These are phyloP conservation scores for Phytophthora cajani DNA, from an alignment of 352 stramenopile species.

Conservation along the genomic window DNA sequence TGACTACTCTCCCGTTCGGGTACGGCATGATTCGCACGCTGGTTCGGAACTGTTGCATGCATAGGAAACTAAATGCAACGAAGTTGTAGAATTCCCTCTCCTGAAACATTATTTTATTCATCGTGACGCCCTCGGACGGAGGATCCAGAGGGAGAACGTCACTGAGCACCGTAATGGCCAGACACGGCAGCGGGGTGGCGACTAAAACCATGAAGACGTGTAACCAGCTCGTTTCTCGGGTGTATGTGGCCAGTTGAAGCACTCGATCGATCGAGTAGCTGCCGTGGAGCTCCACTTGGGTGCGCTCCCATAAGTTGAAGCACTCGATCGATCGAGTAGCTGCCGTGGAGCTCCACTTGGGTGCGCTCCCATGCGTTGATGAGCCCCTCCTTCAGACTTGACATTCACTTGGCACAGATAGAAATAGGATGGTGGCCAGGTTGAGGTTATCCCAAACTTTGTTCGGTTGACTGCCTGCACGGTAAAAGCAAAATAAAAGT, in stretches of 20 bases:
- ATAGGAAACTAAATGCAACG: conserved; percentile 12
- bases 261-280: background rate
- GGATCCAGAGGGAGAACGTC: background rate
- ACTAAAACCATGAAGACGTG: background rate
- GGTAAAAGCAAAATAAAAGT: too few species aligned
- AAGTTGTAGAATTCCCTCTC: background rate
- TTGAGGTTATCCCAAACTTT: too few species aligned
- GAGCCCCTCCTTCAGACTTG: background rate
- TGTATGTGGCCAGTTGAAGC: background rate
- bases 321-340: background rate
- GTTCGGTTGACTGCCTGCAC: too few species aligned
- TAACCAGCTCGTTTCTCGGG: background rate
- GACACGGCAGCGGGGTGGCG: background rate
- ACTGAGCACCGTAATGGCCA: background rate
- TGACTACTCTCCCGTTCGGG: background rate
- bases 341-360: background rate
- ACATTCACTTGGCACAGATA: background rate
- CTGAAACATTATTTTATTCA: background rate
- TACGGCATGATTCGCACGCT: background rate
- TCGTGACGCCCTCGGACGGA: background rate
- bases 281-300: background rate
- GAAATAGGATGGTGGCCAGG: background rate
- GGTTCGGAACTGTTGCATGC: background rate
- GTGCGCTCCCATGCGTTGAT: background rate
- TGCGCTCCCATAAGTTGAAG: background rate